phyloP scores from a whole-genome alignment of 2,329 filamentous ascomycete genomes.

The Acephala macrosclerotiorum region DNA sequence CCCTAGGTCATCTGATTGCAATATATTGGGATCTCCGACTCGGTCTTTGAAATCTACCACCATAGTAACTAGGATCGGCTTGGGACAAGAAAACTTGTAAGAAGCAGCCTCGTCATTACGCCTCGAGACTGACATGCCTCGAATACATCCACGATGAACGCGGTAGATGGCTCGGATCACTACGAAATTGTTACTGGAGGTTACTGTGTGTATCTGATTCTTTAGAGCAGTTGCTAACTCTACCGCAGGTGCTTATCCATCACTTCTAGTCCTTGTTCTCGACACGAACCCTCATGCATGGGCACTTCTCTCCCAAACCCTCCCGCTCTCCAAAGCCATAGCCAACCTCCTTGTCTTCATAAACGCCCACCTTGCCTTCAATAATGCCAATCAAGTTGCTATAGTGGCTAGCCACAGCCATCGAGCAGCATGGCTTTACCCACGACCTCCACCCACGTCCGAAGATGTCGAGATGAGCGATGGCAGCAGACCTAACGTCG shows the following conservation, averaged over 20 bases:
- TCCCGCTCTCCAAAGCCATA: constrained; percentile 84
- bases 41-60: background rate
- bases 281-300: constrained; percentile 97
- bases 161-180: constrained; percentile 67
- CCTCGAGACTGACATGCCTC: constrained; percentile 32
- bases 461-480: constrained; percentile 67
- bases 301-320: constrained; percentile 76
- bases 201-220: constrained; percentile 40
- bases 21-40: background rate
- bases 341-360: constrained; percentile 94
- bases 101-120: background rate
- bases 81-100: background rate
- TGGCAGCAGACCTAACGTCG: constrained; percentile 40
- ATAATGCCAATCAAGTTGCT: constrained; percentile 91
- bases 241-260: constrained; percentile 65
- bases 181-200: constrained; percentile 56
- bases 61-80: background rate
- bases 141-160: constrained; percentile 60
- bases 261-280: constrained; percentile 87
- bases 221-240: constrained; percentile 25
- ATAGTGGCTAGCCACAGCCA: constrained; percentile 90
- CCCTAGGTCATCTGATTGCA: background rate
- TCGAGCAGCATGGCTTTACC: constrained; percentile 90
- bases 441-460: constrained; percentile 52
- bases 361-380: constrained; percentile 94